Evolutionary conservation across 2,329 filamentous ascomycete species (phyloP), one percentile per base, ranked within the genome.

Genomic region (Sphaerostilbella broomeana): DNA sequence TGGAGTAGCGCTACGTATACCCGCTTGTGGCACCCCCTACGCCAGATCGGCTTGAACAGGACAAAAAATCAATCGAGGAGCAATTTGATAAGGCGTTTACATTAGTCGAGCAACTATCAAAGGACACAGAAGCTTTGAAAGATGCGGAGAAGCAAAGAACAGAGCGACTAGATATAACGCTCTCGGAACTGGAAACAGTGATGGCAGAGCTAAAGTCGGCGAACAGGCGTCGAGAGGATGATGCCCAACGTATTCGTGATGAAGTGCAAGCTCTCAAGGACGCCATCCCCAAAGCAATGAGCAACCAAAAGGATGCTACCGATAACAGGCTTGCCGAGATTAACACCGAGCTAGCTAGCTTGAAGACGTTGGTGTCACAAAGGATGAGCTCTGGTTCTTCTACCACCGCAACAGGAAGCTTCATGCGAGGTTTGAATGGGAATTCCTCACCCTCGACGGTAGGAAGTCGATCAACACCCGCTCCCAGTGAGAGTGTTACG

Each of bases 11-110:
- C 55, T 98, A 98, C 55, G 80, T 98, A 42, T 78, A 84, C 47
- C 92, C 92, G 28, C 70, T 98, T 19, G 87, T 98, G 45, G 83
- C 89, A 10, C 94, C 92, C 4, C 92, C 92, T 2, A 98, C 92
- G 1, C 86, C 88, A 8, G 88, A 94, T 41, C 88, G 94, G 57
- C 72, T 98, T 8, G 87, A 95, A 56, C 84, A 94, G 59, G 92
- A 98, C 61, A 98, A 98, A 64, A 79, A 86, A 46, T 78, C 79
- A 26, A 89, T 98, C 42, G 89, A 97, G 59, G 88, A 89, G 48
- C 84, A 90, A 43, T 98, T 98, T 62, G 85, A 92, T 52, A 86
- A 85, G 54, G 87, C 90, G 2, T 98, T 98, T 59, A 72, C 82
- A 13, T 75, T 97, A 11, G 81, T 98, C 9, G 92, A 98, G 44